Percentiles rank a stretch among this genome's conserved stretches.
Conservation (phyloP, 2,329 filamentous ascomycete genomes). For the Beauveria medogensis region DNA sequence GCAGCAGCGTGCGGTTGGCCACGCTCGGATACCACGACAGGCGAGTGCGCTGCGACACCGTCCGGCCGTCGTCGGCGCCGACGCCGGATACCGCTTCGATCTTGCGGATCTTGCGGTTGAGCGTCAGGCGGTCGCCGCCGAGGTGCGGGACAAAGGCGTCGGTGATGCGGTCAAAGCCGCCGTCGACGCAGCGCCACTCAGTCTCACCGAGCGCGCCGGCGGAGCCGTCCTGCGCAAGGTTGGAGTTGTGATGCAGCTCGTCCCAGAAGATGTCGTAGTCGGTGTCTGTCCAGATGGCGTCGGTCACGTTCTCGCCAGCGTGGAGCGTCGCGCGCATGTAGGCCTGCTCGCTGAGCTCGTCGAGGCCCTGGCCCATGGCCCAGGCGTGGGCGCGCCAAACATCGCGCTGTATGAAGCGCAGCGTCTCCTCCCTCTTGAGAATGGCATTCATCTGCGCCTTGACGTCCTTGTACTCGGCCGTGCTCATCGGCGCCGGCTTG, state of each 20-base stretch:
- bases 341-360: constrained; percentile 23
- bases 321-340: constrained; percentile 26
- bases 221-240: constrained; percentile 23
- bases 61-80: not conserved
- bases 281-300: constrained; percentile 22
- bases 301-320: constrained; percentile 28
- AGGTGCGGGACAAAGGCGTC: constrained; percentile 24
- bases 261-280: constrained; percentile 28
- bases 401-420: constrained; percentile 12
- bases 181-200: constrained; percentile 20
- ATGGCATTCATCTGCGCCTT: constrained; percentile 17
- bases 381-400: constrained; percentile 24
- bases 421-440: constrained; percentile 13
- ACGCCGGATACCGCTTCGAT: not conserved
- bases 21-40: constrained; percentile 6
- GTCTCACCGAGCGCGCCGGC: constrained; percentile 19
- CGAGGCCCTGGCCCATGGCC: constrained; percentile 21
- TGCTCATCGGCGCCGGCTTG: constrained; percentile 2
- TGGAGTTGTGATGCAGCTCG: constrained; percentile 25
- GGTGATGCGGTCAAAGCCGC: constrained; percentile 22
- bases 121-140: constrained; percentile 15
- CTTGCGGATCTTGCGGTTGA: constrained; percentile 19
- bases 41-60: not conserved
- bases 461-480: constrained; percentile 17
- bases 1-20: constrained; percentile 11